Evolutionary conservation across 805 yeast species (phyloP).

Genomic region (Candida corydali): DNA sequence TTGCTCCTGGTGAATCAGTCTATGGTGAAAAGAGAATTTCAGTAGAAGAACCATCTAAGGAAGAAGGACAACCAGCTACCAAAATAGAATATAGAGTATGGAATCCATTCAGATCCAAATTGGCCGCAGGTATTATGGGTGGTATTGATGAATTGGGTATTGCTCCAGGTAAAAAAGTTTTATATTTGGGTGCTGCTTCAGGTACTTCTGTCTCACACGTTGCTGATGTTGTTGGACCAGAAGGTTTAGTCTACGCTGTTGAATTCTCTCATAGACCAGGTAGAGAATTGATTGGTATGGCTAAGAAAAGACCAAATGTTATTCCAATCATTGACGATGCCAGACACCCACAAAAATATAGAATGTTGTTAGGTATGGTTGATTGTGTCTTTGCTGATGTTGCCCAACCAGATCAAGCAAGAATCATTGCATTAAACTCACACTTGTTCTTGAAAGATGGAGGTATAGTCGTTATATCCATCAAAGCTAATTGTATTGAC

Average conservation of each 20-base stretch:
- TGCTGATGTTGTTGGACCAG: conserved; percentile 98
- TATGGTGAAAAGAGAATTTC: conserved; percentile 97
- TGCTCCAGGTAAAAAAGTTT: conserved; percentile 96
- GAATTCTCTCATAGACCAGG: conserved; percentile 99
- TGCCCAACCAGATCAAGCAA: conserved; percentile 99
- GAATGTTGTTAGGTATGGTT: conserved; percentile 99
- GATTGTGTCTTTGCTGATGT: conserved; percentile 99
- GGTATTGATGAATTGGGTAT: conserved; percentile 97
- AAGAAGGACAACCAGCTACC: conserved; percentile 84
- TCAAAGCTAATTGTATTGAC: conserved; percentile 99
- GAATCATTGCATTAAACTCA: conserved; percentile 97
- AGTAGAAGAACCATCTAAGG: conserved; percentile 87
- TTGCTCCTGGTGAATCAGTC: conserved; percentile 97
- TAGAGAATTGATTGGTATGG: conserved; percentile 98
- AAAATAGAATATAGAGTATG: conserved; percentile 99
- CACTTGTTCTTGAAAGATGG: conserved; percentile 97
- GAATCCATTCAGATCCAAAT: conserved; percentile 99
- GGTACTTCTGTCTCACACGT: conserved; percentile 99
- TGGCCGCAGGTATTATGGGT: conserved; percentile 99
- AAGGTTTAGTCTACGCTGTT: conserved; percentile 97
- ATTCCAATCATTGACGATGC: conserved; percentile 99
- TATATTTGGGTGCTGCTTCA: conserved; percentile 98
- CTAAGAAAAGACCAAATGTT: conserved; percentile 99
- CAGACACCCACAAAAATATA: conserved; percentile 99
- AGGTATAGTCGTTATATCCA: conserved; percentile 98